Percentiles rank a stretch among this genome's conserved stretches.
These are phyloP conservation scores for Mycena amicta DNA, from an alignment of 768 basidiomycete genomes.

Conservation along the genomic window DNA sequence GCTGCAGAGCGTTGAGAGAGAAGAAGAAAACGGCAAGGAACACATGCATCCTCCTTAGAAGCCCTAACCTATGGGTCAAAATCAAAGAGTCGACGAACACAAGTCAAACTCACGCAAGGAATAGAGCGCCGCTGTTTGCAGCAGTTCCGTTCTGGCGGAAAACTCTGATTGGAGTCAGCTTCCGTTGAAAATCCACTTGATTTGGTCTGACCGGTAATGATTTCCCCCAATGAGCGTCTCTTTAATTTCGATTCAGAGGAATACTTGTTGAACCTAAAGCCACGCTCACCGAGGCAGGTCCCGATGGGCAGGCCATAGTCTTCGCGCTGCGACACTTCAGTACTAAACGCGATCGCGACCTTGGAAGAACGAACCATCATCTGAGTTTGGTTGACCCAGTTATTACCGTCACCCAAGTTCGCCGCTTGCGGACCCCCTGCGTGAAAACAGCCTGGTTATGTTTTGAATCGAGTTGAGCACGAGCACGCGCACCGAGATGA, in stretches of 20 bases:
- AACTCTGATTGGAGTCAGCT: conserved; percentile 27
- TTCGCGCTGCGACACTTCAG: conserved; percentile 37
- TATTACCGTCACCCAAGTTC: conserved; percentile 51
- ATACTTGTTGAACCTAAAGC: not conserved
- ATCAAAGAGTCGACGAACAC: not conserved
- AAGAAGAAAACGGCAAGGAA: not conserved
- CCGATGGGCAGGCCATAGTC: conserved; percentile 27
- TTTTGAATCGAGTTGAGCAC: not conserved
- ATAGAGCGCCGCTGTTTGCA: conserved; percentile 35
- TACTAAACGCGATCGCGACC: conserved; percentile 34
- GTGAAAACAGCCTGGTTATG: not conserved
- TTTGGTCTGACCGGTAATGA: conserved; percentile 56
- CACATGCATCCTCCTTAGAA: conserved; percentile 12
- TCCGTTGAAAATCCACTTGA: too few species aligned
- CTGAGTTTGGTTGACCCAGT: conserved; percentile 42
- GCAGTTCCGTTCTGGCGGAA: conserved; percentile 46
- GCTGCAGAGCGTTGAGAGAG: conserved; percentile 1
- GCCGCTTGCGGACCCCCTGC: conserved; percentile 35
- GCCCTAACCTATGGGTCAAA: conserved; percentile 4
- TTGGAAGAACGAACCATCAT: conserved; percentile 8
- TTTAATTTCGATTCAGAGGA: not conserved
- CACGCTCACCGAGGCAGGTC: conserved; percentile 36
- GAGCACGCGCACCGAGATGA: conserved; percentile 35
- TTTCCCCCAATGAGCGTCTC: conserved; percentile 50
- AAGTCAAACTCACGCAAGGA: conserved; percentile 45